These are phyloP conservation scores for Liquidambar formosana DNA, from an alignment of 164 flowering plant species.

Conservation along the genomic window DNA sequence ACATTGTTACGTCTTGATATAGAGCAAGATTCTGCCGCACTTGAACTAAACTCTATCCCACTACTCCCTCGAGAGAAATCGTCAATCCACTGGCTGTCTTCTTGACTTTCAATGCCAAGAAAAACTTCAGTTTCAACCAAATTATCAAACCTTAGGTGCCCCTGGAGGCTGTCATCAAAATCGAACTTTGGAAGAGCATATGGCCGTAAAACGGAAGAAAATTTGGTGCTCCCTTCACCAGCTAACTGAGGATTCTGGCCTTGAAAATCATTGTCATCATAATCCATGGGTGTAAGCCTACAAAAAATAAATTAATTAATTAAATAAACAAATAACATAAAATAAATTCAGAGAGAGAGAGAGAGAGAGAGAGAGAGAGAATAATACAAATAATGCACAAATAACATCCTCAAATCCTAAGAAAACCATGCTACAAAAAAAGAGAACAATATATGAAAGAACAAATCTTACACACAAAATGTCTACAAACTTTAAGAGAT, in stretches of 20 bases:
- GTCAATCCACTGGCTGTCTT: constrained; percentile 88
- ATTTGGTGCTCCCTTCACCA: constrained; percentile 69
- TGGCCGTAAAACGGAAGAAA: constrained; percentile 64
- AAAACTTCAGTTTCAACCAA: constrained; percentile 86
- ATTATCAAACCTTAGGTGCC: constrained; percentile 76
- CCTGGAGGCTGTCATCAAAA: constrained; percentile 65
- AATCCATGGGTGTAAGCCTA: constrained; percentile 91
- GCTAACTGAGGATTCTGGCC: constrained; percentile 76
- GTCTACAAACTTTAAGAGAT: no score
- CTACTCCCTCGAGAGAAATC: constrained; percentile 72
- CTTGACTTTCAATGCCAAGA: constrained; percentile 81
- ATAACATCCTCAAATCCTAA: no score
- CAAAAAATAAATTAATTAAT: no score
- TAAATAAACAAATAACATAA: no score
- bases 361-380: not conserved
- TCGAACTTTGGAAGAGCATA: constrained; percentile 76
- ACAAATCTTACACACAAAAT: no score
- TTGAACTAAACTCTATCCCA: constrained; percentile 70
- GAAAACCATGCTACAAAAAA: no score
- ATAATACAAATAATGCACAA: not conserved
- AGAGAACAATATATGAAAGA: no score
- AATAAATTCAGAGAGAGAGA: not conserved
- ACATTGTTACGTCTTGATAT: constrained; percentile 81
- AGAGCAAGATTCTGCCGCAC: constrained; percentile 76
- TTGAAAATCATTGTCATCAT: constrained; percentile 86